Evolutionary conservation across 2,329 filamentous ascomycete species (phyloP), one percentile per base, ranked within the genome.

Genomic region (Lachnellula occidentalis): DNA sequence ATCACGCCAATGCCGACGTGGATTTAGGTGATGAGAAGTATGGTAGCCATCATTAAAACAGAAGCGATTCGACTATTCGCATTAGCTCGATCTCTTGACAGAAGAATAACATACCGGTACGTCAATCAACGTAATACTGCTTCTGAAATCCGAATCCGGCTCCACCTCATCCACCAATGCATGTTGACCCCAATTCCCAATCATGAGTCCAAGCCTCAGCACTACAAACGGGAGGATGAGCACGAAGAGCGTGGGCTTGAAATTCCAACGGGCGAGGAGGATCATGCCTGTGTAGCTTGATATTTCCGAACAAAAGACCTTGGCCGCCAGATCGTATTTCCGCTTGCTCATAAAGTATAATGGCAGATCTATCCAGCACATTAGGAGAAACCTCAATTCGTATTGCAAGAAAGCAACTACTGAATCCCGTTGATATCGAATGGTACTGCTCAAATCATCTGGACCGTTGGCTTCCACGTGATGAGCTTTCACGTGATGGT

Each of bases 41-140:
- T 91, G 87, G 69, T 90, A 91, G 60, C 88, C 88, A 64, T 91
- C 88, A 63, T 92, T 91, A 78, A 86, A 91, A 73, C 86, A 92
- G 70, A 86, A 86, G 36, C 88, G 85, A 69, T 92, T 92, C 71
- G 84, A 88, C 87, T 90, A 9, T 31, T 31, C 27, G 3, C 2
- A 12, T 31, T 31, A 31, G 27, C 62, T 15, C 34, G 8, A 12
- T 46, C 14, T 8, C 54, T 63, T 51, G 66, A 59, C 43, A 42
- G 58, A 12, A 12, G 31, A 7, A 21, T 22, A n/a, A 73, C 84
- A 73, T 77, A 90, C 87, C 6, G 85, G 77, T 6, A 92, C 87
- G 64, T 92, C 88, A 52, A 92, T 84, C 22, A 92, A 68, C 0
- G 88, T 92, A 60, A 92, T 88, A 68, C 87, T 91, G 0, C 86